phyloP scores from a whole-genome alignment of 345 rosid species.

The Euphorbia tirucalli region DNA sequence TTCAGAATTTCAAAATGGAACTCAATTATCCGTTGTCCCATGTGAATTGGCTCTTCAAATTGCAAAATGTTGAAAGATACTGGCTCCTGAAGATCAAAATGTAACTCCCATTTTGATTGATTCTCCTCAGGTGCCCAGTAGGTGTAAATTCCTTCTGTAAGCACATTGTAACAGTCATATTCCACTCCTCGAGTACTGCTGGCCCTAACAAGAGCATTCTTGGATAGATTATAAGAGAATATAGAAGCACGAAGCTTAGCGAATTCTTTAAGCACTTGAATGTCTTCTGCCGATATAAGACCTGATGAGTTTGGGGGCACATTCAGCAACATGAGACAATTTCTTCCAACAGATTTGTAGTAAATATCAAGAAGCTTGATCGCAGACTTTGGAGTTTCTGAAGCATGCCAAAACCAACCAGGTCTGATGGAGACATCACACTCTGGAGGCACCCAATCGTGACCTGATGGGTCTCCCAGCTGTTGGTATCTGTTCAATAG shows the following conservation, averaged over 20 bases:
- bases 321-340: conserved; percentile 68
- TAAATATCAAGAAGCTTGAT: conserved; percentile 63
- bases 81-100: conserved; percentile 43
- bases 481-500: conserved; percentile 47
- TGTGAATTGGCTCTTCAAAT: conserved; percentile 79
- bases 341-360: conserved; percentile 79
- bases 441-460: conserved; percentile 88
- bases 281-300: conserved; percentile 68
- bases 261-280: conserved; percentile 66
- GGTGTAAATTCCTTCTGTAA: conserved; percentile 53
- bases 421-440: conserved; percentile 89
- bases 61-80: conserved; percentile 68
- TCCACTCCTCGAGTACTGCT: conserved; percentile 57
- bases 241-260: conserved; percentile 46
- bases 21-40: conserved; percentile 67
- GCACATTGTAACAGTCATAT: conserved; percentile 49
- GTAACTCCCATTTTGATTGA: conserved; percentile 46
- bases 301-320: conserved; percentile 91
- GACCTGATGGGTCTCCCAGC: conserved; percentile 63
- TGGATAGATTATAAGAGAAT: conserved; percentile 60
- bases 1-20: conserved; percentile 54
- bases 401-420: conserved; percentile 96
- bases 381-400: conserved; percentile 75
- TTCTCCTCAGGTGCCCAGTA: conserved; percentile 88
- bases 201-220: conserved; percentile 38